Evolutionary conservation across 352 stramenopile species (phyloP), one percentile per base, ranked within the genome.

Genomic region (Phytophthora hibernalis): DNA sequence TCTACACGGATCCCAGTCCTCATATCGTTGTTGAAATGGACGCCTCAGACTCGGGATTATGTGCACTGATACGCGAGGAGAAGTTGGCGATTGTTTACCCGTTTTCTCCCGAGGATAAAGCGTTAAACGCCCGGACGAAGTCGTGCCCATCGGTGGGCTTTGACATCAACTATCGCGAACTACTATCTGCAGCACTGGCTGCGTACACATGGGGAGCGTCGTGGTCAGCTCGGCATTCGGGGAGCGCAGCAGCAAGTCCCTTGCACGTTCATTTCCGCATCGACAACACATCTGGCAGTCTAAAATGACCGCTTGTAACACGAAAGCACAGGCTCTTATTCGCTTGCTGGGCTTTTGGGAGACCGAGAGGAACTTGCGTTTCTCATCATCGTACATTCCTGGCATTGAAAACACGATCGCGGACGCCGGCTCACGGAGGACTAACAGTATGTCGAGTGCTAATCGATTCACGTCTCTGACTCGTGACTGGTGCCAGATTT

Each of bases 161-260:
- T 22, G 65, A 78, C 26, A 78, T 78, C 35, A 74, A 71, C 22
- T 78, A 61, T 9, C 56, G 65, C 13, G 60, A 71, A 20, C 48
- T 77, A 0, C 28, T 74, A 2, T 40, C 44, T 0, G 26, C 26
- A 61, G 55, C 40, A 0, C 49, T 71, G 15, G 56, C 55, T 0
- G 54, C 61, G 1, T 35, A 67, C 10, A 16, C 42, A 5, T 68
- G 57, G 54, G 47, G 26, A 0, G 0, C 2, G 0, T 12, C 12
- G 0, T 77, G 50, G 52, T 2, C 24, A 4, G 13, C 37, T 38
- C 8, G 12, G 2, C 38, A 24, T 13, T 16, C 3, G 0, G 26
- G 26, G 26, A 6, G 26, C 26, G 16, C 3, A 12, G 35, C 10
- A 2, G 12, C 10, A 6, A 1, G 3, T 8, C 48, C 43, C 0